Conservation (phyloP, 2,329 filamentous ascomycete genomes). For the Penicillium fuscoglaucum region DNA sequence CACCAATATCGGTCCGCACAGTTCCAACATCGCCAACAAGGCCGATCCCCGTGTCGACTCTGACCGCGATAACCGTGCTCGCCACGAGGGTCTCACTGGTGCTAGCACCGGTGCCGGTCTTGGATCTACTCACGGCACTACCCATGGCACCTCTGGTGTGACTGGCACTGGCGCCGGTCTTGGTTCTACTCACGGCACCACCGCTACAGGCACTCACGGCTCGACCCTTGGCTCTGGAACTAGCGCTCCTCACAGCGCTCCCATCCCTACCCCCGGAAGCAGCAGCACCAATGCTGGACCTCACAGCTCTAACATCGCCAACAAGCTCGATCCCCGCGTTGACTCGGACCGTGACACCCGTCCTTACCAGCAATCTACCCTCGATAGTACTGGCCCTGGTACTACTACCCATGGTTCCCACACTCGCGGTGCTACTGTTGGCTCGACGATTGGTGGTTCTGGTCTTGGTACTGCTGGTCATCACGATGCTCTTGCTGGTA, state of each 20-base stretch:
- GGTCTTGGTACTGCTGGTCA: neutral
- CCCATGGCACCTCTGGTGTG: neutral
- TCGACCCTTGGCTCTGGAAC: neutral
- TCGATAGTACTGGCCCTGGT: neutral
- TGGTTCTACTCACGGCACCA: neutral
- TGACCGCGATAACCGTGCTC: constrained; percentile 6
- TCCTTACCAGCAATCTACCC: constrained; percentile 9
- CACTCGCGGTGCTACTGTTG: neutral
- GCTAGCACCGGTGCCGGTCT: neutral
- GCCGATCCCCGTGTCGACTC: constrained; percentile 7
- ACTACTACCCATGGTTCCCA: neutral
- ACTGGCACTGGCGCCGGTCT: neutral
- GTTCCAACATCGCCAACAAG: constrained; percentile 21
- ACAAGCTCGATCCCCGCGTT: constrained; percentile 32
- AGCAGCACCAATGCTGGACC: constrained; percentile 35
- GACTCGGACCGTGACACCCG: constrained; percentile 42
- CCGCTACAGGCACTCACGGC: constrained; percentile 12
- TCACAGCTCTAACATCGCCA: constrained; percentile 34
- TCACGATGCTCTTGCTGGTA: neutral
- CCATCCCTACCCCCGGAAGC: neutral
- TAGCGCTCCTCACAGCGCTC: neutral
- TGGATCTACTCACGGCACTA: neutral
- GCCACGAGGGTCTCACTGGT: constrained; percentile 1
- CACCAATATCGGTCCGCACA: neutral
- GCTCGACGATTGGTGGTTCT: neutral